phyloP scores from a whole-genome alignment of 2,329 filamentous ascomycete genomes.

The Penicillium sp. region DNA sequence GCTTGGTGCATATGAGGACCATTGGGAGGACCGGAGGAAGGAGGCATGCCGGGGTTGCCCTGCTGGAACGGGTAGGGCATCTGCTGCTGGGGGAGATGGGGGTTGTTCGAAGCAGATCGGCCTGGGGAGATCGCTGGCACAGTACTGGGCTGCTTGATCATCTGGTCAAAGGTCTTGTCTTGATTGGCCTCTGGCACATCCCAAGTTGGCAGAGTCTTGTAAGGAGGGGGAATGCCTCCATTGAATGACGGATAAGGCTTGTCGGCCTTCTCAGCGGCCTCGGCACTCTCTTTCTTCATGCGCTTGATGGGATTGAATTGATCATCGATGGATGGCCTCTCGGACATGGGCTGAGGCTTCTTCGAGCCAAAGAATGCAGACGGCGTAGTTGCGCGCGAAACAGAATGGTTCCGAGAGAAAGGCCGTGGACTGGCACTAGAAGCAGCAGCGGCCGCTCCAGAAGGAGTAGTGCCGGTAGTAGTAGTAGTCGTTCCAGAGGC shows the following conservation, averaged over 20 bases:
- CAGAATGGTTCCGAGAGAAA: conserved; percentile 48
- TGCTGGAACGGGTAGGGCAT: conserved; percentile 78
- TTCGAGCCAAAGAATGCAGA: conserved; percentile 61
- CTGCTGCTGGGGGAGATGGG: conserved; percentile 74
- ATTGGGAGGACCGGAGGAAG: conserved; percentile 68
- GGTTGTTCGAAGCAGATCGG: conserved; percentile 52
- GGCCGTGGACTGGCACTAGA: conserved; percentile 65
- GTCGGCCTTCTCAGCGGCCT: conserved; percentile 56
- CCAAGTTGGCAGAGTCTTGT: conserved; percentile 82
- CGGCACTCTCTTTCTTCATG: conserved; percentile 60
- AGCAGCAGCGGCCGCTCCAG: conserved; percentile 55
- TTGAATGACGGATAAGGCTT: conserved; percentile 52
- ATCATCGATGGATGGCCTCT: conserved; percentile 51
- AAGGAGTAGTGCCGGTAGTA: conserved; percentile 55
- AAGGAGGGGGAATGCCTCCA: conserved; percentile 76
- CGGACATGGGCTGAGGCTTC: conserved; percentile 60
- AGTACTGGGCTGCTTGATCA: conserved; percentile 65
- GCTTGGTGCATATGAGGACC: conserved; percentile 72
- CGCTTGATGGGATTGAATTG: conserved; percentile 63
- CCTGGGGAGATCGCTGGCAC: conserved; percentile 64
- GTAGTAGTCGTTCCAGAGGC: conserved; percentile 67
- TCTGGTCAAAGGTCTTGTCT: conserved; percentile 72
- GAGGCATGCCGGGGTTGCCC: conserved; percentile 60
- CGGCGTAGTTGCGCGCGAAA: conserved; percentile 46
- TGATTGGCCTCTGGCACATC: conserved; percentile 63